phyloP scores from a whole-genome alignment of 768 basidiomycete genomes.

The Rhizopogon roseolus region DNA sequence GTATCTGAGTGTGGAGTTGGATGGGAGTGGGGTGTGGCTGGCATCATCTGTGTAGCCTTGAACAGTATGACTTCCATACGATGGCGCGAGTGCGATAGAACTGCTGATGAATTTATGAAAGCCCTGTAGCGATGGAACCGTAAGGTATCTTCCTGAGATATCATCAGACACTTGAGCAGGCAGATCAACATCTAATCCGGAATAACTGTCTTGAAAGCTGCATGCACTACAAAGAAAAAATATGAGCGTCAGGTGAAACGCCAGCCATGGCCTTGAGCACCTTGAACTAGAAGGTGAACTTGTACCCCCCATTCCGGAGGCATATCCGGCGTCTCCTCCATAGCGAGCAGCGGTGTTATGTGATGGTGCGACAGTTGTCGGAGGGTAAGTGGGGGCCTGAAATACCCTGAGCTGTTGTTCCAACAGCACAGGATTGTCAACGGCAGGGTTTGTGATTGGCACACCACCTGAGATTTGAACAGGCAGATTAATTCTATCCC shows the following conservation, averaged over 20 bases:
- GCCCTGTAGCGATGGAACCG: background rate
- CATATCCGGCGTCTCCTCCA: no score
- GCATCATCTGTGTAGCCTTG: background rate
- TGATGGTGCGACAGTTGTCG: no score
- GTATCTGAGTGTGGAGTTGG: background rate
- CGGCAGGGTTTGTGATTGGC: no score
- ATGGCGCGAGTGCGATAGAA: background rate
- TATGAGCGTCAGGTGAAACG: background rate
- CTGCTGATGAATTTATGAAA: background rate
- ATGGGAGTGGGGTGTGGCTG: background rate
- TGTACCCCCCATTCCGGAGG: background rate
- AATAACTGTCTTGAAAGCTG: background rate
- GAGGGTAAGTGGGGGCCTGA: no score
- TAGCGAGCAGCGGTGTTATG: no score
- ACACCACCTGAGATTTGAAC: no score
- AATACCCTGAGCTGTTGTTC: no score
- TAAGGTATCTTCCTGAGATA: background rate
- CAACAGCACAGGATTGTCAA: no score
- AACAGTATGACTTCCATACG: background rate
- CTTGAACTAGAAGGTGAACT: background rate
- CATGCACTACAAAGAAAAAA: background rate
- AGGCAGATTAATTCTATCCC: no score
- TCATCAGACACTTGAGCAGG: background rate
- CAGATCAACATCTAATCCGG: background rate
- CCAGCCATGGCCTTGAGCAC: background rate